Evolutionary conservation across 2,329 filamentous ascomycete genomes (phyloP).

Genomic region (Fusarium irregulare): DNA sequence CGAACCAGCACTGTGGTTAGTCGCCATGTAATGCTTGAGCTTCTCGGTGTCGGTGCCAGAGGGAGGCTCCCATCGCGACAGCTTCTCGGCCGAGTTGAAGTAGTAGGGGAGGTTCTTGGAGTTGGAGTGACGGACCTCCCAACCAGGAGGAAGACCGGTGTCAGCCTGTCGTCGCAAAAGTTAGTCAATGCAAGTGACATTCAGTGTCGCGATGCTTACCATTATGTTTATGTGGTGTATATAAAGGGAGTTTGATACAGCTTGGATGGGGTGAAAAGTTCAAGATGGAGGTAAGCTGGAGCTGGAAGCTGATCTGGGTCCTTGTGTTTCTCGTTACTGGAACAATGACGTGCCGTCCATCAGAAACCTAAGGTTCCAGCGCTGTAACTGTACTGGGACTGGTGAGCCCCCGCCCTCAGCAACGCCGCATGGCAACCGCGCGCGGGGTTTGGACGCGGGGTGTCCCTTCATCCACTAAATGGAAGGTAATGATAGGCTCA

Average conservation of each 20-base stretch:
- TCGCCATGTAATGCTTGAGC: slow-evolving; percentile 93
- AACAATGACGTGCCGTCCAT: slow-evolving; percentile 41
- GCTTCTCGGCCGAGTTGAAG: slow-evolving; percentile 88
- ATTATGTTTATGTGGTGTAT: slow-evolving; percentile 13
- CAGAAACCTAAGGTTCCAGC: not conserved
- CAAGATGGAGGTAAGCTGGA: slow-evolving; percentile 33
- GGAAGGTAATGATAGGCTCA: slow-evolving; percentile 13
- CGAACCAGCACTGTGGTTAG: slow-evolving; percentile 76
- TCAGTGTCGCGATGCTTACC: slow-evolving; percentile 24
- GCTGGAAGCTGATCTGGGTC: slow-evolving; percentile 24
- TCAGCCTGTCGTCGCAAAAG: slow-evolving; percentile 63
- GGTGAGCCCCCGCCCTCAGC: slow-evolving; percentile 17
- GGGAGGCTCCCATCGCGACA: slow-evolving; percentile 96
- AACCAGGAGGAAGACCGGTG: slow-evolving; percentile 83
- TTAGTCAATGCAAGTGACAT: slow-evolving; percentile 7
- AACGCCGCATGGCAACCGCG: slow-evolving; percentile 30
- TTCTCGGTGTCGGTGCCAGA: slow-evolving; percentile 88
- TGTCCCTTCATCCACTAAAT: slow-evolving; percentile 10
- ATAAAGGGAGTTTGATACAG: not conserved
- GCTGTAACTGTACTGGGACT: not conserved
- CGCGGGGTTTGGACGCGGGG: slow-evolving; percentile 41
- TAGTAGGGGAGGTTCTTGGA: slow-evolving; percentile 99
- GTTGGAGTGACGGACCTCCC: slow-evolving; percentile 98
- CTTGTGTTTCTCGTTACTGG: slow-evolving; percentile 8
- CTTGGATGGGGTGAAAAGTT: not conserved